Percentiles rank a stretch among this genome's conserved stretches.
Conservation (phyloP, 2,329 filamentous ascomycete genomes). For the Monosporascus cannonballus region DNA sequence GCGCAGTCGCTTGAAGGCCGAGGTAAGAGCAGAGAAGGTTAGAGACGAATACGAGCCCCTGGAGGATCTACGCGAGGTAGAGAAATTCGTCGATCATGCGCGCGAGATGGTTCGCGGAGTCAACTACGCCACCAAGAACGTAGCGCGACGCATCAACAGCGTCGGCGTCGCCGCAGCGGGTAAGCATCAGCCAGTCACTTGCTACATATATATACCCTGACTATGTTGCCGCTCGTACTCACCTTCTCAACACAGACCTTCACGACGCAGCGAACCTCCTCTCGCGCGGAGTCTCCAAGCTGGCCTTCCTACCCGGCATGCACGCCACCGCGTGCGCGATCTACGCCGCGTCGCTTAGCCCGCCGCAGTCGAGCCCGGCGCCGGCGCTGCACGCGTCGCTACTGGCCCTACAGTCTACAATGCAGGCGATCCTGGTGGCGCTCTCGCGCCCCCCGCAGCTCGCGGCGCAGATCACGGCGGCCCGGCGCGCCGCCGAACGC, state of each 20-base stretch:
- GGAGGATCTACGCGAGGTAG: constrained; percentile 78
- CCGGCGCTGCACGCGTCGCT: constrained; percentile 69
- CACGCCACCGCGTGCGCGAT: constrained; percentile 67
- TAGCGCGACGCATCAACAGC: constrained; percentile 73
- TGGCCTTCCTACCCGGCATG: constrained; percentile 61
- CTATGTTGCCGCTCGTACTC: constrained; percentile 13
- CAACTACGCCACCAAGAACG: constrained; percentile 74
- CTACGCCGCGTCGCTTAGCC: constrained; percentile 61
- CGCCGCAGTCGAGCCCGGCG: constrained; percentile 67
- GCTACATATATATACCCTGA: neutral
- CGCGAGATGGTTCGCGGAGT: constrained; percentile 83
- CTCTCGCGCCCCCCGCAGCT: constrained; percentile 74
- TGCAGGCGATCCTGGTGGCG: constrained; percentile 72
- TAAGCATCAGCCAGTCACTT: constrained; percentile 28
- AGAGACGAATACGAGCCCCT: constrained; percentile 84
- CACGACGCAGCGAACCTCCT: constrained; percentile 57
- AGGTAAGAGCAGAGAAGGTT: constrained; percentile 75
- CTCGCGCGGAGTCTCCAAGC: constrained; percentile 44
- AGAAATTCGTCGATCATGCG: constrained; percentile 87
- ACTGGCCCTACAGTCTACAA: constrained; percentile 75
- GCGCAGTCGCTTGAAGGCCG: constrained; percentile 79
- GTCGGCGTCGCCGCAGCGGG: constrained; percentile 59
- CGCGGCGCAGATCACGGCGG: constrained; percentile 67
- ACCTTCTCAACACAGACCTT: constrained; percentile 48
- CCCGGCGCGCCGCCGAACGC: constrained; percentile 72